Evolutionary conservation across 1,284 basidiomycete genomes (phyloP).

Genomic region (Cutaneotrichosporon daszewskae): DNA sequence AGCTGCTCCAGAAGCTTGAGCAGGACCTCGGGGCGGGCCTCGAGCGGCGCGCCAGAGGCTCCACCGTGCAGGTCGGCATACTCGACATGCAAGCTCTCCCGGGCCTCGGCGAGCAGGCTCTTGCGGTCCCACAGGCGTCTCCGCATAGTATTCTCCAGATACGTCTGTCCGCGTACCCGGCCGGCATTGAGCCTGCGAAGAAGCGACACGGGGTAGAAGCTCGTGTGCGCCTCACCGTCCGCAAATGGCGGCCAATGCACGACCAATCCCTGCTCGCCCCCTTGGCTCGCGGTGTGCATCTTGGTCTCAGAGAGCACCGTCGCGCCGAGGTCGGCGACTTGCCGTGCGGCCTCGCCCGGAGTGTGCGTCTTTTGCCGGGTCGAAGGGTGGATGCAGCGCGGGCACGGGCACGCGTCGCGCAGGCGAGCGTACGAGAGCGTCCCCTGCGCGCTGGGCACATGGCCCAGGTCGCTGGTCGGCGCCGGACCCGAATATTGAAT

Average conservation of each 20-base stretch:
- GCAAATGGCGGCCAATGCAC: constrained; percentile 12
- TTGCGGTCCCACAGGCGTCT: constrained; percentile 12
- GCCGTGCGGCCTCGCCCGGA: constrained; percentile 21
- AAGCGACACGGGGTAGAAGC: constrained; percentile 14
- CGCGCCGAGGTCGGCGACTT: constrained; percentile 48
- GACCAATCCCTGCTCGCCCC: constrained; percentile 5
- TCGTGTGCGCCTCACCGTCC: constrained; percentile 5
- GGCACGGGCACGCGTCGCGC: constrained; percentile 57
- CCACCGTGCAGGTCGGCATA: constrained; percentile 12
- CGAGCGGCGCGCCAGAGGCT: not conserved
- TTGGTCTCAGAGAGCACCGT: constrained; percentile 39
- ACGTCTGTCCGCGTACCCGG: constrained; percentile 9
- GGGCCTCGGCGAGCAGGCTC: not conserved
- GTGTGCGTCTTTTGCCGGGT: constrained; percentile 71
- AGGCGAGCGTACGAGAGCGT: constrained; percentile 49
- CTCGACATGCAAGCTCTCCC: constrained; percentile 6
- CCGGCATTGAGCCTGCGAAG: constrained; percentile 8
- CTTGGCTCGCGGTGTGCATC: constrained; percentile 41
- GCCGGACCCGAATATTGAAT: constrained; percentile 10
- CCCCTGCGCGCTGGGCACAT: constrained; percentile 1
- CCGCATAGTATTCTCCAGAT: constrained; percentile 8
- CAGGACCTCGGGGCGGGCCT: constrained; percentile 12
- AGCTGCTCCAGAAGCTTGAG: constrained; percentile 39
- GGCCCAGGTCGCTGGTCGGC: constrained; percentile 5
- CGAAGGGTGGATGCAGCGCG: constrained; percentile 62